Evolutionary conservation across 176 grass and related monocot genomes (phyloP).

Genomic region (Triticum turgidum): DNA sequence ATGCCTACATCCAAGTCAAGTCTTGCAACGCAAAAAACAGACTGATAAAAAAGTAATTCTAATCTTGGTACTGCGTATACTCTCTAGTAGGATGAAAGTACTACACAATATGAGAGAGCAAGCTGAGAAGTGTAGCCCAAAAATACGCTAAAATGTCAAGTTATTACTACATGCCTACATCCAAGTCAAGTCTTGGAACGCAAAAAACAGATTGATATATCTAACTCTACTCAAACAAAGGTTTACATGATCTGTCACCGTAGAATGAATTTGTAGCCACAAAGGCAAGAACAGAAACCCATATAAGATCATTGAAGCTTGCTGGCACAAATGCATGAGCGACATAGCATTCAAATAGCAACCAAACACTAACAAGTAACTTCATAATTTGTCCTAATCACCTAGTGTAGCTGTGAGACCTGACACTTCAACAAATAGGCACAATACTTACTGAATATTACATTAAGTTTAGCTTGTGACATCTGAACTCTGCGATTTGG

Average conservation of each 20-base stretch:
- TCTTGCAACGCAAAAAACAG: not conserved
- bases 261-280: slow-evolving; percentile 16
- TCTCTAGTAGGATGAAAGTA: not conserved
- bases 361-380: slow-evolving; percentile 20
- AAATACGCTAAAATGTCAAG: not conserved
- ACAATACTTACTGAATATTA: slow-evolving; percentile 58
- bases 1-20: slow-evolving; percentile 18
- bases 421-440: slow-evolving; percentile 48
- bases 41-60: not conserved
- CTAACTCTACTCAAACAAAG: slow-evolving; percentile 1
- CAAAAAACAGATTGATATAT: slow-evolving; percentile 18
- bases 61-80: not conserved
- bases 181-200: slow-evolving; percentile 17
- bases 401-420: slow-evolving; percentile 24
- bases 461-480: slow-evolving; percentile 51
- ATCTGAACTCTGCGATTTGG: slow-evolving; percentile 56
- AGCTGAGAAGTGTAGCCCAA: slow-evolving; percentile 10
- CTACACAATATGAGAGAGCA: slow-evolving; percentile 17
- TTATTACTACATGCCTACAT: not conserved
- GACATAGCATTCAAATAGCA: slow-evolving; percentile 26
- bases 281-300: not conserved
- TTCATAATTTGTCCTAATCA: slow-evolving; percentile 33
- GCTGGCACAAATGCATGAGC: slow-evolving; percentile 13
- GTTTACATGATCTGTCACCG: not conserved
- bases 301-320: slow-evolving; percentile 10